phyloP scores from a whole-genome alignment of 805 yeast species.

The Alloascoidea hylecoeti region DNA sequence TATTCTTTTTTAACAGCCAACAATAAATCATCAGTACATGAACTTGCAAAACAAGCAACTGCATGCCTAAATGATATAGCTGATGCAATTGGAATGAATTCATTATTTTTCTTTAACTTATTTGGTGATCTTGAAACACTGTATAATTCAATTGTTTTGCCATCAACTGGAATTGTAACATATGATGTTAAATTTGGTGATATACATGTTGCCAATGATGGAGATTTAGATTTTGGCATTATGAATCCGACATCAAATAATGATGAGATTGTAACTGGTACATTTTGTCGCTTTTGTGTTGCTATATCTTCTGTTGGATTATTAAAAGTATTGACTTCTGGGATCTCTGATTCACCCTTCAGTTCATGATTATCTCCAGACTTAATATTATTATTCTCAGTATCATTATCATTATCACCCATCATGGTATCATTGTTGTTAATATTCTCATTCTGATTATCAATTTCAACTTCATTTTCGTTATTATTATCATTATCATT shows the following conservation, averaged over 20 bases:
- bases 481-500: neutral
- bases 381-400: neutral
- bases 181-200: neutral
- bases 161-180: neutral
- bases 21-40: conserved; percentile 57
- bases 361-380: too few species aligned
- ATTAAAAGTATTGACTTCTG: too few species aligned
- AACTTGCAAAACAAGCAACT: conserved; percentile 51
- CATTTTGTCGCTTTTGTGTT: conserved; percentile 3
- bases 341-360: neutral
- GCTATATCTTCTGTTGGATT: too few species aligned
- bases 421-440: conserved; percentile 1
- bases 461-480: neutral
- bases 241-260: conserved; percentile 41
- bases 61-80: conserved; percentile 58
- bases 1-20: conserved; percentile 38
- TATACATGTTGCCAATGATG: conserved; percentile 4
- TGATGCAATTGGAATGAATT: conserved; percentile 25
- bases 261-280: conserved; percentile 23
- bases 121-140: neutral
- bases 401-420: conserved; percentile 5
- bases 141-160: neutral
- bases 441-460: neutral
- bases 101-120: neutral
- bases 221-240: conserved; percentile 26